These are phyloP conservation scores for Limonium bicolor DNA, from an alignment of 148 eudicot genomes.

Conservation along the genomic window DNA sequence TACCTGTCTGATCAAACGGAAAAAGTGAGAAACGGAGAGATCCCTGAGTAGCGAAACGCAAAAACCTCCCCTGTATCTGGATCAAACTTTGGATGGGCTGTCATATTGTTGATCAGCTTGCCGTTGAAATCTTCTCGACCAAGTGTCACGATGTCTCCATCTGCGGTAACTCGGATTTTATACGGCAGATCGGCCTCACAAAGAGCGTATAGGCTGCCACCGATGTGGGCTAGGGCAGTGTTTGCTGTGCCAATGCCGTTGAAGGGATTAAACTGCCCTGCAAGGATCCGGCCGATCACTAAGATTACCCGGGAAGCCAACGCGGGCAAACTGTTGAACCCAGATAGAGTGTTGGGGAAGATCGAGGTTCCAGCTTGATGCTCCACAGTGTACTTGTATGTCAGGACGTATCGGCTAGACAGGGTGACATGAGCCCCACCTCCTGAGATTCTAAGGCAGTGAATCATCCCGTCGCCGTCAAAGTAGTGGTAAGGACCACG, in stretches of 20 bases:
- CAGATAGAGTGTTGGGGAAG: slow-evolving; percentile 5
- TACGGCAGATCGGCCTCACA: slow-evolving; percentile 3
- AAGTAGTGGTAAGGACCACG: slow-evolving; percentile 9
- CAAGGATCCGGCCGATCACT: not conserved
- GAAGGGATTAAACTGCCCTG: slow-evolving; percentile 2
- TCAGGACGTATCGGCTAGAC: slow-evolving; percentile 10
- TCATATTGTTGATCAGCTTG: not conserved
- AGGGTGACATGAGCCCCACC: slow-evolving; percentile 5
- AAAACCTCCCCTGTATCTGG: slow-evolving; percentile 2
- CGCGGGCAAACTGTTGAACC: slow-evolving; percentile 7
- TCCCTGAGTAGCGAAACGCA: not conserved
- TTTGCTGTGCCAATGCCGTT: slow-evolving; percentile 2
- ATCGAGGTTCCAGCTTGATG: not conserved
- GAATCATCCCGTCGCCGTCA: slow-evolving; percentile 13
- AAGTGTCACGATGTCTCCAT: not conserved
- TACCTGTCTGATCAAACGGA: not conserved
- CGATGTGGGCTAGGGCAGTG: slow-evolving; percentile 4
- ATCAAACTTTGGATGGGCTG: slow-evolving; percentile 2
- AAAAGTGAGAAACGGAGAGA: slow-evolving; percentile 2
- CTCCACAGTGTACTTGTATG: slow-evolving; percentile 6
- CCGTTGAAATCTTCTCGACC: slow-evolving; percentile 4
- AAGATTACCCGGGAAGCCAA: slow-evolving; percentile 2
- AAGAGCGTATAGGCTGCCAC: slow-evolving; percentile 4
- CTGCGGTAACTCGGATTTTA: not conserved
- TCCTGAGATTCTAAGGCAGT: slow-evolving; percentile 1